Base-by-base conservation (phyloP, 768 basidiomycete genomes). In the Auricularia heimuer region DNA sequence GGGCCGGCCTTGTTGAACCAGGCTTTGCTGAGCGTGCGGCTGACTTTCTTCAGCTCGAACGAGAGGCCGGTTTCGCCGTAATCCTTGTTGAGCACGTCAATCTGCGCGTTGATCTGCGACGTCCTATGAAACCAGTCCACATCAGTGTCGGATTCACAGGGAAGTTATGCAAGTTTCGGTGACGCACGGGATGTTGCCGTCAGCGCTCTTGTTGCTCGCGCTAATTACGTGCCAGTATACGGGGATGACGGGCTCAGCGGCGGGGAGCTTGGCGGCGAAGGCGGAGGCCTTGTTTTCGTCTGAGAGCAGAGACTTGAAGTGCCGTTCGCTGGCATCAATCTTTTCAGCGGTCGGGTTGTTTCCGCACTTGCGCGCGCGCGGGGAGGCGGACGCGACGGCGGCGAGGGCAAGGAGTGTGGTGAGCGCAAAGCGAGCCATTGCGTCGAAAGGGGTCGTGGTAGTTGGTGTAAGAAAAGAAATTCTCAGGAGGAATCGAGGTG, bases 1-100 rank as follows among this genome's bases (percentile, higher is more conserved):
- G 79, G 79, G 3, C 74, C 79, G 63, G 73, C 80, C n/a, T 74
- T 74, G 69, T 75, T 76, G 75, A 82, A 84, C 83, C 82, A 85
- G 65, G 76, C 70, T 21, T 76, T 62, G 68, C 80, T 82, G 66
- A 74, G 67, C 3, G 79, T 82, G 62, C 77, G 79, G 62, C 72
- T 74, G 24, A 78, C 81, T 45, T 71, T 70, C 12, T 73, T 78
- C 54, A 82, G 78, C 3, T 62, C 69, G 74, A 77, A 83, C 54
- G 73, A 71, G 64, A 80, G 73, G 16, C 78, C 77, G n/a, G 74
- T 67, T 29, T 62, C 51, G 3, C 73, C 66, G 68, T 81, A 84
- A 45, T 75, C 81, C 4, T 65, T 35, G 68, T 82, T 82, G 64
- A 82, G 65, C 21, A 74, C 76, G 14, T 65, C 66, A 67, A 84